phyloP scores from a whole-genome alignment of 1,284 basidiomycete genomes.

The Malassezia furfur region DNA sequence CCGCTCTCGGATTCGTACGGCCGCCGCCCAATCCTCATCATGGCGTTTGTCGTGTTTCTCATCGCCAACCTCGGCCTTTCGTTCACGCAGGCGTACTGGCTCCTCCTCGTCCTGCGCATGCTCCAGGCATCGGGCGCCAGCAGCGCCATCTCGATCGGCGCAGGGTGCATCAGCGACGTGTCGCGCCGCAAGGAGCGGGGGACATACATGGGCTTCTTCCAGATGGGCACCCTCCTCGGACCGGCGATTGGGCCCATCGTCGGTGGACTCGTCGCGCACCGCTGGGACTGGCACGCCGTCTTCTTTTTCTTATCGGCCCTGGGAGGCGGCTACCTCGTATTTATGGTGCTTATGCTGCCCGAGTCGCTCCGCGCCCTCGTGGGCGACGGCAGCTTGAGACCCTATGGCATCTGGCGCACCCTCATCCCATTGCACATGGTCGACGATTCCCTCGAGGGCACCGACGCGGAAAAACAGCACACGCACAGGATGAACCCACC shows the following conservation, averaged over 20 bases:
- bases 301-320: conserved; percentile 69
- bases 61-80: conserved; percentile 56
- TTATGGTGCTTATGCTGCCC: conserved; percentile 56
- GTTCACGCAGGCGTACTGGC: conserved; percentile 56
- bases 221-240: conserved; percentile 13
- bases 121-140: conserved; percentile 17
- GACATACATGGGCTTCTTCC: conserved; percentile 22
- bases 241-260: conserved; percentile 18
- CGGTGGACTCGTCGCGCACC: conserved; percentile 17
- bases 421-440: neutral
- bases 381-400: conserved; percentile 43
- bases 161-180: conserved; percentile 21
- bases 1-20: conserved; percentile 56
- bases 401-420: conserved; percentile 16
- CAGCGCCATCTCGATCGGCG: conserved; percentile 24
- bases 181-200: conserved; percentile 20
- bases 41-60: conserved; percentile 53
- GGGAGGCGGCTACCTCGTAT: conserved; percentile 54
- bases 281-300: conserved; percentile 51
- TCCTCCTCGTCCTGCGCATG: conserved; percentile 56
- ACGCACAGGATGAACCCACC: conserved; percentile 2
- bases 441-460: neutral
- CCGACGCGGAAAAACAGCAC: neutral
- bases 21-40: conserved; percentile 55
- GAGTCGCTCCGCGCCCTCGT: conserved; percentile 56